phyloP scores from a whole-genome alignment of 768 basidiomycete species.

The Auricularia heimuer region DNA sequence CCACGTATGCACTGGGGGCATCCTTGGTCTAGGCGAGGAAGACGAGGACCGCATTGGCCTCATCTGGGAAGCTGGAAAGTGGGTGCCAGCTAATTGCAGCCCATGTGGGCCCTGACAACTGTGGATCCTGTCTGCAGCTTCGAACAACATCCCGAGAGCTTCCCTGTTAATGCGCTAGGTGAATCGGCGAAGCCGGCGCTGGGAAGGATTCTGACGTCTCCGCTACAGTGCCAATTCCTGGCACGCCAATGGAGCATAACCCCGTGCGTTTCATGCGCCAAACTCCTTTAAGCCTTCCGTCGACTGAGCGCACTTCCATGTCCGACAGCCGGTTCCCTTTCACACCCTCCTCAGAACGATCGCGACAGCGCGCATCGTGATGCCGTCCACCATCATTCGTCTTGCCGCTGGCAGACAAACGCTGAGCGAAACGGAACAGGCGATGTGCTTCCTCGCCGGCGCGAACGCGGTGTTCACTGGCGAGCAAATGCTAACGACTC shows the following conservation, averaged over 20 bases:
- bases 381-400: slow-evolving; percentile 89
- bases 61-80: slow-evolving; percentile 91
- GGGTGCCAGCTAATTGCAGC: slow-evolving; percentile 21
- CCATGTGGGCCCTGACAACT: slow-evolving; percentile 1
- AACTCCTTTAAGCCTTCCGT: not conserved
- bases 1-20: slow-evolving; percentile 94
- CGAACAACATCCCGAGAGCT: slow-evolving; percentile 96
- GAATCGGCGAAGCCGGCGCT: not conserved
- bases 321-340: slow-evolving; percentile 58
- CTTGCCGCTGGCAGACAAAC: slow-evolving; percentile 90
- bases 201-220: not conserved
- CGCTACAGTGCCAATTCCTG: slow-evolving; percentile 69
- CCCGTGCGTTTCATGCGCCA: slow-evolving; percentile 41
- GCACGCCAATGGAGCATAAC: slow-evolving; percentile 87
- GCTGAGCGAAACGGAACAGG: slow-evolving; percentile 83
- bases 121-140: slow-evolving; percentile 40
- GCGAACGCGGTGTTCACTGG: slow-evolving; percentile 99
- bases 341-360: slow-evolving; percentile 87
- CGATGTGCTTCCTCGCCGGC: slow-evolving; percentile 97
- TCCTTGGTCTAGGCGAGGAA: slow-evolving; percentile 86
- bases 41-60: slow-evolving; percentile 85
- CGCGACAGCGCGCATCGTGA: slow-evolving; percentile 85
- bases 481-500: slow-evolving; percentile 94
- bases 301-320: not conserved
- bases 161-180: slow-evolving; percentile 87